phyloP scores from a whole-genome alignment of 495 filamentous ascomycete genomes.

The Xylaria palmicola region DNA sequence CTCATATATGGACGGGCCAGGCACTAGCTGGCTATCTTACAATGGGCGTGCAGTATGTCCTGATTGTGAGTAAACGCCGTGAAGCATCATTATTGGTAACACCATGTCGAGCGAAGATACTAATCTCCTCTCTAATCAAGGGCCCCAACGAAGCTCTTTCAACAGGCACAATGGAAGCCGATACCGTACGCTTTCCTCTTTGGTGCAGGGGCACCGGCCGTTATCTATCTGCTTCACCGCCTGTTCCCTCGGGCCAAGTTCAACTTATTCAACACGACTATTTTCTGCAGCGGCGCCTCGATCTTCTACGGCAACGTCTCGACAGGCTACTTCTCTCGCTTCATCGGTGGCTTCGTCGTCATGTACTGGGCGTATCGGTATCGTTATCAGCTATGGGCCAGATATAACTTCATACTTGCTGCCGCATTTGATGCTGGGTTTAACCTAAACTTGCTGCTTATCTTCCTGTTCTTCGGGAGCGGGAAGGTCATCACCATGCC shows the following conservation, averaged over 20 bases:
- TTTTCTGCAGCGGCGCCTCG: constrained; percentile 48
- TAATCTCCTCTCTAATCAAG: constrained; percentile 17
- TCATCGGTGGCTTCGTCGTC: constrained; percentile 56
- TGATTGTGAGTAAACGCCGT: constrained; percentile 37
- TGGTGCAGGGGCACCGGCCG: constrained; percentile 47
- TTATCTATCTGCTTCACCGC: constrained; percentile 50
- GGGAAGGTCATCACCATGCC: constrained; percentile 55
- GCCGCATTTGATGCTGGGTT: constrained; percentile 60
- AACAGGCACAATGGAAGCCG: constrained; percentile 45
- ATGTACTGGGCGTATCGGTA: constrained; percentile 55
- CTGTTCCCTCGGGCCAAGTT: constrained; percentile 50
- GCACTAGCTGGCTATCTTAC: constrained; percentile 44
- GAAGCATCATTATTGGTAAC: background rate
- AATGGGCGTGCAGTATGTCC: constrained; percentile 54
- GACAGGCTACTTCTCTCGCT: constrained; percentile 54
- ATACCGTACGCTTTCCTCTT: constrained; percentile 58
- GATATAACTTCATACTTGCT: constrained; percentile 56
- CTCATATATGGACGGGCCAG: constrained; percentile 59
- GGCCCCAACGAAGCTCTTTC: constrained; percentile 55
- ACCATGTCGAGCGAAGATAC: background rate
- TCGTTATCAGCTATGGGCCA: constrained; percentile 55
- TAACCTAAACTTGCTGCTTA: constrained; percentile 55
- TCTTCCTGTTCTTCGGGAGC: constrained; percentile 55
- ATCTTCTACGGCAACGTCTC: constrained; percentile 50
- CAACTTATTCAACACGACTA: constrained; percentile 57